Percentiles rank a stretch among this genome's conserved stretches.
phyloP scores from a whole-genome alignment of 108 stramenopile species.

The Skeletonema tropicum region DNA sequence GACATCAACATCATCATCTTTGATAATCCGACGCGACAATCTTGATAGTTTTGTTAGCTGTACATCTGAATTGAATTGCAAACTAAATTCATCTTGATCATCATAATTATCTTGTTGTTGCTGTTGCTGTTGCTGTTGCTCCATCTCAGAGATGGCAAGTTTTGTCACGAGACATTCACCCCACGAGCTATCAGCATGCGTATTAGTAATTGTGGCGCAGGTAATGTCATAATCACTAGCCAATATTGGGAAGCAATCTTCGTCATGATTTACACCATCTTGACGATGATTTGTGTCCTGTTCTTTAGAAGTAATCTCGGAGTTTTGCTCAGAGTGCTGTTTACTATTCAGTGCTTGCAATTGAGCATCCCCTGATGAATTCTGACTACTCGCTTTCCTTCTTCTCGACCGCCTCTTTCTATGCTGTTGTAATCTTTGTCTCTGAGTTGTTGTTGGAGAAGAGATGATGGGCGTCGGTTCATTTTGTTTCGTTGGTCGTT shows the following conservation, averaged over 20 bases:
- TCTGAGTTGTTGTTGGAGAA: background rate
- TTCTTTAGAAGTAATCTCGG: background rate
- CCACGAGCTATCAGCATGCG: background rate
- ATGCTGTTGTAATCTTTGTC: background rate
- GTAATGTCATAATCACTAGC: background rate
- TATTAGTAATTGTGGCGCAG: background rate
- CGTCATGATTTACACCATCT: background rate
- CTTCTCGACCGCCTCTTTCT: background rate
- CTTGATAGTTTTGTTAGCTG: background rate
- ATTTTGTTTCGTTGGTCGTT: background rate
- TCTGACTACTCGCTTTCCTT: background rate
- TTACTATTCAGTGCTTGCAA: background rate
- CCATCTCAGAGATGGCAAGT: background rate
- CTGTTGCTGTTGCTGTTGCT: background rate
- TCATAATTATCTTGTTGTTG: background rate
- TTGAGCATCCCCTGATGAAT: background rate
- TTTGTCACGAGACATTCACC: background rate
- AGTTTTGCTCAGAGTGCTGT: no score
- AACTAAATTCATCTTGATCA: background rate
- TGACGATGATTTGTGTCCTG: background rate
- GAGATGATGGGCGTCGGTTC: background rate
- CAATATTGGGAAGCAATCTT: background rate
- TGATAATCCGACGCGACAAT: background rate
- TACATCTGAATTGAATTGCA: slow-evolving; percentile 1
- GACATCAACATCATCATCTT: background rate